Base-by-base conservation (phyloP, 2,329 filamentous ascomycete species). In the Capronia coronata region DNA sequence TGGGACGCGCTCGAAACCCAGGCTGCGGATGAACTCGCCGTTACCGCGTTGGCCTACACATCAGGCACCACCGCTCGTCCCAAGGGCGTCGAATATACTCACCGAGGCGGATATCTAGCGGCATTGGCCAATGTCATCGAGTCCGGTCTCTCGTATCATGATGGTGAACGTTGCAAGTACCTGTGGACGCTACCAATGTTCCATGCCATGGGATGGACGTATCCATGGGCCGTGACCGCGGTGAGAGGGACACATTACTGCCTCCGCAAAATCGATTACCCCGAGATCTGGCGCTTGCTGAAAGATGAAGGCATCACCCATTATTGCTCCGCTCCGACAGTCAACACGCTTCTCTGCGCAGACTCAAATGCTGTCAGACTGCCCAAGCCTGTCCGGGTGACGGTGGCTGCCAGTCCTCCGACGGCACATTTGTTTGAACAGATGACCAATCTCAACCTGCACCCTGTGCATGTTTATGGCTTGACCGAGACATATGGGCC, bases 211-310 rank as follows among this genome's bases (percentile, higher is more conserved):
- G 77, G 77, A 4, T 93, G 87, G 87, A 90, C 87, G 1, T 94
- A 91, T 61, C 88, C 88, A 0, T 95, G 90, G 93, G 79, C 90
- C 1, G 78, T 96, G n/a, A 94, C 88, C 9, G 88, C 89, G 1
- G 89, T 93, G 3, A 77, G 93, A 54, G 93, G 91, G n/a, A 94
- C 91, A 2, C 89, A 97, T 67, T 89, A 95, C 65, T 96, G 90
- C 62, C 74, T 98, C 14, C 80, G 93, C 53, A 97, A 95, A 72
- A 87, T 98, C 57, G 89, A 97, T 68, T 98, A 98, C 64, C 81
- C 87, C 0, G 75, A 91, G 51, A 94, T 98, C 52, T 98, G 93
- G 93, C 78, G 79, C 42, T 71, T 98, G 2, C 72, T 98, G 27
- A 94, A 89, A 63, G 79, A 88, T 45, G 87, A 97, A 67, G 75